Base-by-base conservation (phyloP, 768 basidiomycete species). In the Tremella fuciformis region DNA sequence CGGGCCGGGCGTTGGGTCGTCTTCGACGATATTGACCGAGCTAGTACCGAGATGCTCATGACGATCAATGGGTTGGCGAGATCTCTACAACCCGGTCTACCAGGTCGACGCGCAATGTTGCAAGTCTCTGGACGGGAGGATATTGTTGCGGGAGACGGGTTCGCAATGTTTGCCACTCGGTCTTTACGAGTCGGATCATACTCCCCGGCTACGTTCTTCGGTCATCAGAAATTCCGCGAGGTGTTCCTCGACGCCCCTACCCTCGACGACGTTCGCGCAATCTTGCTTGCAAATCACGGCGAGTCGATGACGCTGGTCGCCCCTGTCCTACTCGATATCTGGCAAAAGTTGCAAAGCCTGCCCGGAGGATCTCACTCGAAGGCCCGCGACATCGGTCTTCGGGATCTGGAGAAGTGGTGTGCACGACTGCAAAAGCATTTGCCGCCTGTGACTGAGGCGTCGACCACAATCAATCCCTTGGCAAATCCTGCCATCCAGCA, bases 1-100 rank as follows among this genome's bases (percentile, higher is more conserved):
- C 82, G 84, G 41, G 86, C 89, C 68, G 96, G 96, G 1, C 84
- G 85, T 71, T 97, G 93, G 93, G 81, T 98, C 2, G 85, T 98
- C 9, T 83, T 99, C 47, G 86, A 96, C 71, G 91, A 97, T 71
- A 84, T 97, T 41, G 96, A 99, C 76, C 83, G 86, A 48, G 94
- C 87, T 16, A 89, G 89, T 63, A 86, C 81, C 59, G 96, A 99
- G 70, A 87, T 98, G 2, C 82, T 98, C 3, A 89, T 89, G 0
- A 83, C 89, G 50, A 81, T 98, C 65, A 87, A 91, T 52, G 87
- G 90, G 1, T 82, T 98, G 11, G 81, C 87, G 0, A 88, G 96
- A 70, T 74, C 78, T 42, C 70, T 91, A 26, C 86, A 88, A 60
- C 85, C 85, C 83, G 84, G 92, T 57, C 50, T 62, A 46, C 58